Percentiles rank a stretch among this genome's conserved stretches.
phyloP scores from a whole-genome alignment of 2,329 filamentous ascomycete species.

The Fusarium scirpi region DNA sequence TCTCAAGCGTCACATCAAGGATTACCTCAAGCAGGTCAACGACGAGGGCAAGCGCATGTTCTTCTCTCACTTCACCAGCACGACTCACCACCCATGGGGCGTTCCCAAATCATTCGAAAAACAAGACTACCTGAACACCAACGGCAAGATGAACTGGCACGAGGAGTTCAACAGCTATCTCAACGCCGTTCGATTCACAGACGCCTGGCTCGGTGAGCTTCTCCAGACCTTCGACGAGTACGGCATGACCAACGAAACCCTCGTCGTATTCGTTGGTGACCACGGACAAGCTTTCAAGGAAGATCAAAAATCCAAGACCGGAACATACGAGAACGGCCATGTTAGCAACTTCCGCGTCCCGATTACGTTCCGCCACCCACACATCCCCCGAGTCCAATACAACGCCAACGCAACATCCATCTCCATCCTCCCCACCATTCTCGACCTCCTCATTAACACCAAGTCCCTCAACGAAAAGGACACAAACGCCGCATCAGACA shows the following conservation, averaged over 20 bases:
- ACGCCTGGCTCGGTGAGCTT: slow-evolving; percentile 50
- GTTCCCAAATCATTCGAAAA: slow-evolving; percentile 37
- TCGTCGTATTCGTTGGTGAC: slow-evolving; percentile 52
- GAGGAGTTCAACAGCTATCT: slow-evolving; percentile 52
- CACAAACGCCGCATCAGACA: slow-evolving; percentile 43
- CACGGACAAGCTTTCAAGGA: slow-evolving; percentile 53
- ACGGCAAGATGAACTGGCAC: slow-evolving; percentile 45
- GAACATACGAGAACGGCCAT: slow-evolving; percentile 52
- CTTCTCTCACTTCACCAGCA: slow-evolving; percentile 54
- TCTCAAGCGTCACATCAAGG: slow-evolving; percentile 49
- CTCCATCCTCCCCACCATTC: slow-evolving; percentile 53
- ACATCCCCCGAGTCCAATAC: slow-evolving; percentile 49
- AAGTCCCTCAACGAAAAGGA: slow-evolving; percentile 49
- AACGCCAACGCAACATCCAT: slow-evolving; percentile 50
- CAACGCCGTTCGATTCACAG: slow-evolving; percentile 51
- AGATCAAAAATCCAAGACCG: slow-evolving; percentile 45
- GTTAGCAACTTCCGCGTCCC: slow-evolving; percentile 52
- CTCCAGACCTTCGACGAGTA: slow-evolving; percentile 50
- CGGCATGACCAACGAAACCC: slow-evolving; percentile 51
- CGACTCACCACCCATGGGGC: slow-evolving; percentile 51
- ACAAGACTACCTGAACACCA: slow-evolving; percentile 29
- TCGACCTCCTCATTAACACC: slow-evolving; percentile 52
- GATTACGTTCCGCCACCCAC: slow-evolving; percentile 51
- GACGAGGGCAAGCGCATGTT: slow-evolving; percentile 52
- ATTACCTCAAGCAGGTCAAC: slow-evolving; percentile 48